Conservation (phyloP, 2,329 filamentous ascomycete genomes). For the Aspergillus sp. region DNA sequence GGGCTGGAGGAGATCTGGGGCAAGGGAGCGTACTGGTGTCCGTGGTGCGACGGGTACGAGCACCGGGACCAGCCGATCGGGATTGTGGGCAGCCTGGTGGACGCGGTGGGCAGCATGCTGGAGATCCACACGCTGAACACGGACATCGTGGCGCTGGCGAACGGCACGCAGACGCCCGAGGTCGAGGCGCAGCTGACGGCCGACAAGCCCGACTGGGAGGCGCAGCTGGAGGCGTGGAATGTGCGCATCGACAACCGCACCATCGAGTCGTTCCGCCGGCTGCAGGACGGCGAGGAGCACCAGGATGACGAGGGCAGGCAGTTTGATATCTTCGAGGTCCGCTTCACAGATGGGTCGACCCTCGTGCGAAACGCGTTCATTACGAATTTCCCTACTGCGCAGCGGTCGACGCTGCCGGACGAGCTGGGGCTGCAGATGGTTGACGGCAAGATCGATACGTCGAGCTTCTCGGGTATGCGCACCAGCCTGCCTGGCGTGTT, state of each 20-base stretch:
- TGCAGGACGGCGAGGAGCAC: constrained; percentile 32
- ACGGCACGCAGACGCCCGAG: constrained; percentile 55
- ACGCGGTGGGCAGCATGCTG: constrained; percentile 46
- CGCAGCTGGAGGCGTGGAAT: constrained; percentile 50
- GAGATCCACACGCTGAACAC: constrained; percentile 56
- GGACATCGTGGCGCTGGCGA: constrained; percentile 58
- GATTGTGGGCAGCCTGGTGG: constrained; percentile 47
- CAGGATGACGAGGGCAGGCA: constrained; percentile 37
- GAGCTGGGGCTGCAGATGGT: constrained; percentile 49
- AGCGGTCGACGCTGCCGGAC: constrained; percentile 48
- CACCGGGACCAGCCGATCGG: constrained; percentile 59
- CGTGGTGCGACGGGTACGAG: constrained; percentile 64
- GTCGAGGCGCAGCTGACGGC: constrained; percentile 38
- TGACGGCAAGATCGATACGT: constrained; percentile 45
- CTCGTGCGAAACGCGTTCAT: constrained; percentile 54
- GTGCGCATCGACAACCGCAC: constrained; percentile 57
- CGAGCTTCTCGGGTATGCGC: constrained; percentile 41
- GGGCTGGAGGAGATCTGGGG: constrained; percentile 57
- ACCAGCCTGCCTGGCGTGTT: constrained; percentile 57
- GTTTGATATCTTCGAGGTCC: constrained; percentile 55
- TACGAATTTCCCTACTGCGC: constrained; percentile 47
- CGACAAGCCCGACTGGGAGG: constrained; percentile 47
- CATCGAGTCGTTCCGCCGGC: constrained; percentile 49
- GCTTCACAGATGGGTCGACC: constrained; percentile 48
- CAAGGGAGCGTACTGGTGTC: constrained; percentile 61